Percentiles rank a stretch among this genome's conserved stretches.
Conservation (phyloP, 2,329 filamentous ascomycete species). For the Trichoderma afroharzianum region DNA sequence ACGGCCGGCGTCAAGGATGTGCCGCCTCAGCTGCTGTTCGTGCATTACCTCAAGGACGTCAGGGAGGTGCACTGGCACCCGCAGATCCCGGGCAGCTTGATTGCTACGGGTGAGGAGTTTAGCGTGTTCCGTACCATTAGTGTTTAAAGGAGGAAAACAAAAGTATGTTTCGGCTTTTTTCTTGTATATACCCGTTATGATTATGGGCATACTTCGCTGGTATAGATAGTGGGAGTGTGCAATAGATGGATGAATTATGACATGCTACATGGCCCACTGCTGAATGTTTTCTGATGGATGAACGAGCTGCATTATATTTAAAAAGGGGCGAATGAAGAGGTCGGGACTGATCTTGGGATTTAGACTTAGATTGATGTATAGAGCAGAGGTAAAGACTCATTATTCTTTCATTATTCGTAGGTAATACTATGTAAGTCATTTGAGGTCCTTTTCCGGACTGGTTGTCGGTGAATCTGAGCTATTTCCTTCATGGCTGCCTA, state of each 20-base stretch:
- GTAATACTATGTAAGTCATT: background rate
- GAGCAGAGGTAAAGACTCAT: background rate
- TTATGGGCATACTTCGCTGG: conserved; percentile 11
- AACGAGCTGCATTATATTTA: background rate
- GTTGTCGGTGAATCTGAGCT: conserved; percentile 9
- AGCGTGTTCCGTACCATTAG: conserved; percentile 82
- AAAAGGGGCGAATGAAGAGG: background rate
- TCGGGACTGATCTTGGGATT: background rate
- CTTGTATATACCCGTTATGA: conserved; percentile 18
- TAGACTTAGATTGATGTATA: background rate
- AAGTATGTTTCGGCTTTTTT: background rate
- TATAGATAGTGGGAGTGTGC: conserved; percentile 12
- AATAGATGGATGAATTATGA: conserved; percentile 17
- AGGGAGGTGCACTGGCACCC: conserved; percentile 98
- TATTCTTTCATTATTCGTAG: background rate
- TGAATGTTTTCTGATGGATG: background rate
- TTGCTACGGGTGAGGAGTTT: conserved; percentile 89
- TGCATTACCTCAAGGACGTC: conserved; percentile 91
- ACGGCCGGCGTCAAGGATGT: conserved; percentile 84
- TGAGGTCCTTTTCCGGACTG: background rate
- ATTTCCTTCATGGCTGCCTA: background rate
- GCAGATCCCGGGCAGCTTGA: conserved; percentile 84
- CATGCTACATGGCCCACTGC: background rate
- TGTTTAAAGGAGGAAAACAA: conserved; percentile 46
- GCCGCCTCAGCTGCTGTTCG: conserved; percentile 90